A percentile compares a stretch with the other conserved stretches of the same genome.
These are phyloP conservation scores for Cladorrhinum samala DNA, from an alignment of 495 filamentous ascomycete species.

Conservation along the genomic window DNA sequence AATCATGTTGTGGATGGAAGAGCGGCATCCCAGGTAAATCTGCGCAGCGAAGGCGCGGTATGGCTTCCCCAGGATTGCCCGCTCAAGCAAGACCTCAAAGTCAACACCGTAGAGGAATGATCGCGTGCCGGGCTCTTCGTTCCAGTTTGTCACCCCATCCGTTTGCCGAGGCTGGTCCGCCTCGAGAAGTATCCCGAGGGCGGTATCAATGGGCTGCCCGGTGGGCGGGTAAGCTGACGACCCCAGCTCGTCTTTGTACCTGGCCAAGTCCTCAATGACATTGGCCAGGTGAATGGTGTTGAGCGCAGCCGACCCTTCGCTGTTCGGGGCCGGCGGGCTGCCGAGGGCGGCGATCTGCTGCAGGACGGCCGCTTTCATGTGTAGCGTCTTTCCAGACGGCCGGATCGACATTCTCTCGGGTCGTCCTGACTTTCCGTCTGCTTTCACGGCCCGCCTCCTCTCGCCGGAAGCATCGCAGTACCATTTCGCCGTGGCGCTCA, in stretches of 20 bases:
- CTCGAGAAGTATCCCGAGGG: neutral
- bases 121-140: neutral
- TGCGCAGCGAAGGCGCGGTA: neutral
- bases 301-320: neutral
- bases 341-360: neutral
- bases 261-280: neutral
- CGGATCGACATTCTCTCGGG: neutral
- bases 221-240: neutral
- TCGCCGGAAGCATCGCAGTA: neutral
- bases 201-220: neutral
- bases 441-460: neutral
- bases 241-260: neutral
- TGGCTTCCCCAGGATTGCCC: neutral
- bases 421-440: neutral
- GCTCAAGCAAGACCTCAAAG: too few species aligned
- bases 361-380: neutral
- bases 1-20: neutral
- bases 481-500: neutral
- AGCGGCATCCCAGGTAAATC: neutral
- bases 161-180: neutral
- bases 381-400: neutral
- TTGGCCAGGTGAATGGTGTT: neutral
- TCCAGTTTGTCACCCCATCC: neutral
- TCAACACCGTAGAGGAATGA: neutral
- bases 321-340: neutral